Percentiles rank a stretch among this genome's conserved stretches.
phyloP scores from a whole-genome alignment of 2,329 filamentous ascomycete genomes.

The Hypoxylon sp. region DNA sequence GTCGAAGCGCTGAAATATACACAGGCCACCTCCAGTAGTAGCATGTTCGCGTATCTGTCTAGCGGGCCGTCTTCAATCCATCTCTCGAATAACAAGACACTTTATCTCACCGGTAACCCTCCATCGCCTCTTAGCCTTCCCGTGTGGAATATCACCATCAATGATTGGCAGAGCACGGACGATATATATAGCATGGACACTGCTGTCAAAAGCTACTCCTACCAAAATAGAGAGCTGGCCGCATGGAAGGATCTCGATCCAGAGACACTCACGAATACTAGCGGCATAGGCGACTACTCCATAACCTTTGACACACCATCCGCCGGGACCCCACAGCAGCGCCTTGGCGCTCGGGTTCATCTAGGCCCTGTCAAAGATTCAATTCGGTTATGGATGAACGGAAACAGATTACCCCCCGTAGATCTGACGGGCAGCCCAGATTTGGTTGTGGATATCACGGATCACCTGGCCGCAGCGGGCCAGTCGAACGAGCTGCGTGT shows the following conservation, averaged over 20 bases:
- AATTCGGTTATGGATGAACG: background rate
- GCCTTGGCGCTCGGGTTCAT: background rate
- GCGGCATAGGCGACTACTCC: background rate
- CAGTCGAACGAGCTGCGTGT: background rate
- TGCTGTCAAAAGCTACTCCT: background rate
- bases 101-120: background rate
- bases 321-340: background rate
- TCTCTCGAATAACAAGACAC: background rate
- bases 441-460: background rate
- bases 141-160: background rate
- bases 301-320: background rate
- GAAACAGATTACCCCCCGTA: background rate
- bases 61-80: background rate
- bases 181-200: slow-evolving; percentile 1
- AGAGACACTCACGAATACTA: background rate
- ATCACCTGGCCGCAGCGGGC: background rate
- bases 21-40: background rate
- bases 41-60: background rate
- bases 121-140: background rate
- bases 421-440: background rate
- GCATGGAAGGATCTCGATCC: background rate
- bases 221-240: background rate
- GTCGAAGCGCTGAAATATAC: background rate
- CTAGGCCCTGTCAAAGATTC: background rate
- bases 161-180: background rate